Base-by-base conservation (phyloP, 2,329 filamentous ascomycete genomes). In the Fusarium verticillioides region DNA sequence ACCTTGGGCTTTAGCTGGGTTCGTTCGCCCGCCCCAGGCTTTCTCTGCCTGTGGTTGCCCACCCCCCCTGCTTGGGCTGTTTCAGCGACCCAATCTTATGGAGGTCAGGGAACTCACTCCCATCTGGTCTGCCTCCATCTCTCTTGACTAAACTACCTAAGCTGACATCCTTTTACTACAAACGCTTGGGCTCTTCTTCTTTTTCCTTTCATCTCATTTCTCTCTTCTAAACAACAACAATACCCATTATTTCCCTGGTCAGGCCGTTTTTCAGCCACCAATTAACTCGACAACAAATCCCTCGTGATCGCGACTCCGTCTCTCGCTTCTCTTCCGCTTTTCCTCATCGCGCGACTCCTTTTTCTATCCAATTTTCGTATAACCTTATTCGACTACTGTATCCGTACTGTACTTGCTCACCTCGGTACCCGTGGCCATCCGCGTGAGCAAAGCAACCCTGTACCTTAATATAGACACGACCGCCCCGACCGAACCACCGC, bases 191-290 rank as follows among this genome's bases (percentile, higher is more conserved):
- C 64, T 68, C 67, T 74, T 72, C 59, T 42, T 49, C 58, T 57
- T 50, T 60, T 70, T 72, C 58, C 53, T 60, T 69, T 44, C 60
- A 10, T 72, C 65, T 72, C 59, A 70, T 75, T 72, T 70, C 72
- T 74, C 60, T 70, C 66, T 54, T 67, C 59, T 74, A 67, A 72
- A 60, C 69, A 44, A 39, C 50, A 28, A 54, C 50, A 39, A 52
- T 50, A 72, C 72, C 54, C 43, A 50, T 50, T 70, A 60, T 49
- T 68, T 34, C 39, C 39, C 56, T 37, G 34, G 49, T 54, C 63
- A 61, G 50, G 57, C 68, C 46, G 46, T 60, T 69, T 72, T 72
- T 53, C 71, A 69, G 60, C 60, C 60, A 57, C 70, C 65, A 65
- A 62, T 40, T 53, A 50, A 53, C 57, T 32, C 44, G 69, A 28